Base-by-base conservation (phyloP, 257 asterid species). In the Solanum neorickii region DNA sequence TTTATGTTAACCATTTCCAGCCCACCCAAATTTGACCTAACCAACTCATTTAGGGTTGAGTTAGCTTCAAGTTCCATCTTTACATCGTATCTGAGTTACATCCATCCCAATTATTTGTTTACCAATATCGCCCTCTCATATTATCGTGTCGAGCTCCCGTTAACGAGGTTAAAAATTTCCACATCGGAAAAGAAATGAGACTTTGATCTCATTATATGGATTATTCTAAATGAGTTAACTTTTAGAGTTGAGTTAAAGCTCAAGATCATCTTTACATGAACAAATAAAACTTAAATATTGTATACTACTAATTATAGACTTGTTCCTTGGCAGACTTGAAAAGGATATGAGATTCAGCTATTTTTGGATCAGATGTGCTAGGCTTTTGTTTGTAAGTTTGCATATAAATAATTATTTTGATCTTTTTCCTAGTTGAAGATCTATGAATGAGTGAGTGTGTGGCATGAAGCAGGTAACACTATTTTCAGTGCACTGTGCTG, bases 271-370 rank as follows among this genome's bases (percentile, higher is more conserved):
- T 56, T 56, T 56, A 20, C 65, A 20, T 56, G 66, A 56, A 56
- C 25, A 56, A 56, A 56, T 56, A 56, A 20, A 56, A 56, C 66
- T 20, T 56, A 8, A 10, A 56, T 56, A 56, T 56, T 56, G 21
- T 56, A 56, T 56, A 7, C 66, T 56, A 20, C 25, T 56, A 56
- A 56, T 56, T 18, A 7, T 41, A 20, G 25, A 56, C 66, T 56
- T 20, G 66, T 56, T 56, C 12, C 8, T 56, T 56, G 87, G 92
- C 94, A 96, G 98, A 94, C 93, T 96, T 15, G 98, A 96, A 88
- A 96, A 96, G 91, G 99, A 96, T 91, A 96, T 94, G 87, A 92
- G 99, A 86, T 94, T 95, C 89, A 96, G 91, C 94, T 96, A 96
- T 88, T 96, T 96, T 87, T 93, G 98, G 98, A 94, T 95, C 91